Conservation (phyloP, 2,329 filamentous ascomycete species). For the Leptographium flavum region DNA sequence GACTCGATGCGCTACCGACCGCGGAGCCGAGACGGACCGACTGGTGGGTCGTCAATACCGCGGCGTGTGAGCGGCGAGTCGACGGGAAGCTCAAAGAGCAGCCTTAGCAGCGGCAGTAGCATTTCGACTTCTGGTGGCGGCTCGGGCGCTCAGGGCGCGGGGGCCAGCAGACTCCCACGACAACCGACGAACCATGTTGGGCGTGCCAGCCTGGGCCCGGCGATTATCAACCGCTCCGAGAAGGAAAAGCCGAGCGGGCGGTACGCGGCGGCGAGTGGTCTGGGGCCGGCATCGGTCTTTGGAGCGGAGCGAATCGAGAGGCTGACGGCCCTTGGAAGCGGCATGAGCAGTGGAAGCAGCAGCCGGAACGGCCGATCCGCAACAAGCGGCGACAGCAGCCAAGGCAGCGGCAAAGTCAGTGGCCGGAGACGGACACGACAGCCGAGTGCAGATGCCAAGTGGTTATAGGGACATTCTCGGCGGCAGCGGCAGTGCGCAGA, state of each 20-base stretch:
- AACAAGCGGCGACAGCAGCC: background rate
- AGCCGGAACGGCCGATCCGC: background rate
- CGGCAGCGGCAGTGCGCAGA: background rate
- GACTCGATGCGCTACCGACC: constrained; percentile 18
- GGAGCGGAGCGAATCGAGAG: constrained; percentile 4
- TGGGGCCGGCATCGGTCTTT: background rate
- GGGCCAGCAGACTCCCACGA: constrained; percentile 16
- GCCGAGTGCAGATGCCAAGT: constrained; percentile 11
- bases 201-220: constrained; percentile 15
- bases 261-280: background rate
- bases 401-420: background rate
- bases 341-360: background rate
- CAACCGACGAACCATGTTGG: constrained; percentile 14
- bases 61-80: constrained; percentile 19
- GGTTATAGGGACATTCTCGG: constrained; percentile 8
- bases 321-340: constrained; percentile 7
- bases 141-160: background rate
- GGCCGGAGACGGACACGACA: constrained; percentile 8
- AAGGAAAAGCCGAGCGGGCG: constrained; percentile 13
- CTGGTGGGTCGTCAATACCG: constrained; percentile 14
- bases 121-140: background rate
- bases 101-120: constrained; percentile 6
- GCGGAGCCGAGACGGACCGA: constrained; percentile 17
- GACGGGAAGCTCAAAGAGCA: constrained; percentile 9
- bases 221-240: constrained; percentile 12